Evolutionary conservation across 805 yeast genomes (phyloP).

Genomic region (Saccharomycopsis fodiens): DNA sequence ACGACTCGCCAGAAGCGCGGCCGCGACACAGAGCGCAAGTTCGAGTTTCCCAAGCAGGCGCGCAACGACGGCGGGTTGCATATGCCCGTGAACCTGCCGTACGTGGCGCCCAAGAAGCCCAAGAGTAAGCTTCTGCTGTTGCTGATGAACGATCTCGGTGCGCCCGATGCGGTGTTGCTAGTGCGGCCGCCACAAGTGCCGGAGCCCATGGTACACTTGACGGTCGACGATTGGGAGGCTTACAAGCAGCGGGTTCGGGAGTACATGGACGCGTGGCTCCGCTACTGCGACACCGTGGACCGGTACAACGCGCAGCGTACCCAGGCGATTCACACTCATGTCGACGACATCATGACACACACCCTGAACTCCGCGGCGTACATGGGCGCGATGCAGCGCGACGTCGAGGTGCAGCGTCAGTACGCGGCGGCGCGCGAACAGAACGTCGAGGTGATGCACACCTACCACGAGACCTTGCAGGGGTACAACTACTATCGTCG

Average conservation of each 20-base stretch:
- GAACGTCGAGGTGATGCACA: conserved; percentile 13
- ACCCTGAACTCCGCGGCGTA: conserved; percentile 8
- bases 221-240: conserved; percentile 1
- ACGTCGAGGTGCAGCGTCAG: conserved; percentile 9
- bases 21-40: background rate
- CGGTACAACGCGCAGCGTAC: conserved; percentile 2
- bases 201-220: background rate
- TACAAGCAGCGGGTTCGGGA: conserved; percentile 4
- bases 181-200: conserved; percentile 10
- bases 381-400: conserved; percentile 2
- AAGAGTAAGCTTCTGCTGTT: conserved; percentile 1
- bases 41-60: conserved; percentile 2
- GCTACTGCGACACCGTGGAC: conserved; percentile 4
- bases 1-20: background rate
- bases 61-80: conserved; percentile 9
- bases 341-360: conserved; percentile 2
- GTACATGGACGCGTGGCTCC: conserved; percentile 9
- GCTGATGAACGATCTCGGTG: conserved; percentile 3
- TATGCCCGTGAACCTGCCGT: conserved; percentile 18
- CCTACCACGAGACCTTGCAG: conserved; percentile 6
- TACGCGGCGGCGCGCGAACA: background rate
- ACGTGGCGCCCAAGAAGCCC: background rate
- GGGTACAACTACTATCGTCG: no score
- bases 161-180: conserved; percentile 3
- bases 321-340: background rate